Evolutionary conservation across 139 green algal genomes (phyloP).

Genomic region (Zygnema cylindricum): DNA sequence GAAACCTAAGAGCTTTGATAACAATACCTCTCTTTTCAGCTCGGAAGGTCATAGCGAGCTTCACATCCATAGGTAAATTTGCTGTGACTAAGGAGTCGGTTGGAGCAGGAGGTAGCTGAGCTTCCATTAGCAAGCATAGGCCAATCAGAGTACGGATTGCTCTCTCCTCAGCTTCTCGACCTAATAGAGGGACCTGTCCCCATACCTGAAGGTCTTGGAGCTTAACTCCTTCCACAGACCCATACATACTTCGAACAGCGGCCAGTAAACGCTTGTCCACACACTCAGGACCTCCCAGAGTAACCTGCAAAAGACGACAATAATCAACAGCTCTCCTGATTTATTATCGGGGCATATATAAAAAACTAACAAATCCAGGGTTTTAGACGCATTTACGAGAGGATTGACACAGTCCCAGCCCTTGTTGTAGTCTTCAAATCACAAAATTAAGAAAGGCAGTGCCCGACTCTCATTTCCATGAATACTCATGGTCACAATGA

Average conservation of each 20-base stretch:
- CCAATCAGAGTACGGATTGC: background rate
- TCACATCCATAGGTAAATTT: background rate
- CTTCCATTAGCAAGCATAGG: background rate
- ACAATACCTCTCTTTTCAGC: background rate
- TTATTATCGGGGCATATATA: no score
- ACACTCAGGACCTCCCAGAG: background rate
- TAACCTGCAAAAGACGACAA: background rate
- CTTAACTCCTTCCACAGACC: background rate
- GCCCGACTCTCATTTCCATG: no score
- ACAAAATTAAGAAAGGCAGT: no score
- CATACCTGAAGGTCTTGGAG: background rate
- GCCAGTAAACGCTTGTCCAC: background rate
- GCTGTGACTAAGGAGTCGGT: background rate
- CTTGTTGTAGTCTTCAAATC: no score
- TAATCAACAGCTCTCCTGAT: no score
- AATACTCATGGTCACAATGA: no score
- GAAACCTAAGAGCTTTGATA: background rate
- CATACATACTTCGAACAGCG: background rate
- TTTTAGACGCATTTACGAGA: no score
- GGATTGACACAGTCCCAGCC: no score
- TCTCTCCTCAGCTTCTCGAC: background rate
- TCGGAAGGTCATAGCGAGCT: background rate
- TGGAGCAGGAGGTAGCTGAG: background rate
- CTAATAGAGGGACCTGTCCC: background rate
- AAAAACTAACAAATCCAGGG: no score